Evolutionary conservation across 371 early-diverging fungal genomes (phyloP).

Genomic region (Rhizopus stolonifer): DNA sequence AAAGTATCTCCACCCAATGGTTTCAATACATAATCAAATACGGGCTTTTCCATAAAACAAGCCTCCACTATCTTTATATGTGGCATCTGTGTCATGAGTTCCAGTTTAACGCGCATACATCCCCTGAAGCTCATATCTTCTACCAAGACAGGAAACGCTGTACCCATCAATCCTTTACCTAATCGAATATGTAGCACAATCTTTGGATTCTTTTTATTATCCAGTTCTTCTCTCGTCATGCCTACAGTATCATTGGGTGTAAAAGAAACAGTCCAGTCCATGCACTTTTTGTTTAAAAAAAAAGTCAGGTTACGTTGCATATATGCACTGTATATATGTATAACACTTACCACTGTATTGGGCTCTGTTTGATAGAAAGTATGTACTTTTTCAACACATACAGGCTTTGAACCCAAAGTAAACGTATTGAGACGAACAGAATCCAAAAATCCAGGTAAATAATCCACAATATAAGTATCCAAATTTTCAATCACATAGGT

Average conservation of each 20-base stretch:
- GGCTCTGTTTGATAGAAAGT: conserved; percentile 74
- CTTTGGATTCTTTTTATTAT: conserved; percentile 80
- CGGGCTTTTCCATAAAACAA: conserved; percentile 87
- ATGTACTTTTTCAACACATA: conserved; percentile 85
- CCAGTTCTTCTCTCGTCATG: conserved; percentile 60
- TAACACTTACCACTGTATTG: conserved; percentile 71
- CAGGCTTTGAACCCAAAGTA: conserved; percentile 95
- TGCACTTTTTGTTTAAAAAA: conserved; percentile 51
- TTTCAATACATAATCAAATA: conserved; percentile 90
- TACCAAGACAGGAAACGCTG: conserved; percentile 90
- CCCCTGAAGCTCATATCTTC: conserved; percentile 92
- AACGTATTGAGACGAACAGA: conserved; percentile 89
- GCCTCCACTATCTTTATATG: conserved; percentile 86
- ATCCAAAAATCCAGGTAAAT: conserved; percentile 87
- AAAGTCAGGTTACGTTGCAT: no score
- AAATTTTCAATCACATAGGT: conserved; percentile 71
- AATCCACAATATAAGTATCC: conserved; percentile 73
- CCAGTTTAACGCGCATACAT: conserved; percentile 76
- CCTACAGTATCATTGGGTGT: conserved; percentile 78
- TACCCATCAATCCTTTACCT: conserved; percentile 85
- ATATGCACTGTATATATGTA: not conserved
- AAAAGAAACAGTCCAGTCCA: conserved; percentile 94
- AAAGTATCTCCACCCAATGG: conserved; percentile 89
- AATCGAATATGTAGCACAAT: conserved; percentile 90
- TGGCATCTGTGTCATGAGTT: conserved; percentile 83